Conservation (phyloP, 2,329 filamentous ascomycete genomes). For the Aspergillus ibericus region DNA sequence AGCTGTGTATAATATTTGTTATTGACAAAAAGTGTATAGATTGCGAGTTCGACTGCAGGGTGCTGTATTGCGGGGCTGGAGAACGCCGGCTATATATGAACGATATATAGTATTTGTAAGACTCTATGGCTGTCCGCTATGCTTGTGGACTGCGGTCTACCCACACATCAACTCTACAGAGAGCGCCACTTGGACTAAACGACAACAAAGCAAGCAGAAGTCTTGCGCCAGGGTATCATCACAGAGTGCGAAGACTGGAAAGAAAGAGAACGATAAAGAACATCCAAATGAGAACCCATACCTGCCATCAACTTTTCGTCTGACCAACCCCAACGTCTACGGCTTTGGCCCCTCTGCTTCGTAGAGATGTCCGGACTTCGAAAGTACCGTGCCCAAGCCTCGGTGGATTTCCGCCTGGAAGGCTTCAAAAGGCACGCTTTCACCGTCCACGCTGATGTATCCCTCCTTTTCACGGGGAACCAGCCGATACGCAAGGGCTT, state of each 20-base stretch:
- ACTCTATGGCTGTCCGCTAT: not conserved
- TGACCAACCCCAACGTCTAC: not conserved
- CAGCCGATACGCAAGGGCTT: slow-evolving; percentile 84
- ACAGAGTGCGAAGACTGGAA: slow-evolving; percentile 23
- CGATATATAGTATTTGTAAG: not conserved
- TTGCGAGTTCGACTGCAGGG: not conserved
- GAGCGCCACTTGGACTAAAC: not conserved
- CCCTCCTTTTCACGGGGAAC: slow-evolving; percentile 72
- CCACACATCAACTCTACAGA: not conserved
- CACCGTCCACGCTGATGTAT: slow-evolving; percentile 92
- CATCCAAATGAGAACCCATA: not conserved
- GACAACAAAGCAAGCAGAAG: slow-evolving; percentile 20
- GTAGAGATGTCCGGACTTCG: slow-evolving; percentile 69
- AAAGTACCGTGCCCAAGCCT: slow-evolving; percentile 80
- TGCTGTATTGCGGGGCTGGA: not conserved
- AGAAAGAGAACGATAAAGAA: slow-evolving; percentile 12
- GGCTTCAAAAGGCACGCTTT: slow-evolving; percentile 79
- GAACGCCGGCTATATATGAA: not conserved
- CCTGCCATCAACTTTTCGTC: not conserved
- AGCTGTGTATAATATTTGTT: slow-evolving; percentile 1
- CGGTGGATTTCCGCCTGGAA: slow-evolving; percentile 89
- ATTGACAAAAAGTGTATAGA: not conserved
- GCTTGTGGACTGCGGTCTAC: not conserved
- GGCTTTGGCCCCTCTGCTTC: slow-evolving; percentile 54
- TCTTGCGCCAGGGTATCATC: slow-evolving; percentile 37